Evolutionary conservation across 2,329 filamentous ascomycete species (phyloP).

Genomic region (Claviceps sorghi): DNA sequence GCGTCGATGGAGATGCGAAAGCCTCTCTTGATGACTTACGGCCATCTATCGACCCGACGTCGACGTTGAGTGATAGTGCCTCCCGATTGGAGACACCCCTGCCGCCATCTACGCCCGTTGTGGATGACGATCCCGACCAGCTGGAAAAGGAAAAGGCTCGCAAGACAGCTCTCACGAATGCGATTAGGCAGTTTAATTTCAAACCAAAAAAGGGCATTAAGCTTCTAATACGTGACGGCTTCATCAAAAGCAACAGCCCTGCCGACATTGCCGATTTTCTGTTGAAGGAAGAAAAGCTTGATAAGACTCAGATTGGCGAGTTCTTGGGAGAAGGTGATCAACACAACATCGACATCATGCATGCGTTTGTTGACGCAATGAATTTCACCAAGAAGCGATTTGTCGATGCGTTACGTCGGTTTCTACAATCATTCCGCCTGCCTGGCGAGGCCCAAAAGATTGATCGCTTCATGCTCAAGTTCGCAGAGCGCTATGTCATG

Average conservation of each 20-base stretch:
- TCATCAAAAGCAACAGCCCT: slow-evolving; percentile 66
- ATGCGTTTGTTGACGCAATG: slow-evolving; percentile 92
- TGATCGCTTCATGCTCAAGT: slow-evolving; percentile 98
- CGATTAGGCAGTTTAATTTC: slow-evolving; percentile 87
- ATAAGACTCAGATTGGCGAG: slow-evolving; percentile 87
- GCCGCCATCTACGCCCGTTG: slow-evolving; percentile 49
- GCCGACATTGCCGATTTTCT: slow-evolving; percentile 77
- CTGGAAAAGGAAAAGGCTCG: slow-evolving; percentile 89
- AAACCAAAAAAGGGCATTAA: slow-evolving; percentile 94
- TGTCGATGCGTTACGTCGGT: slow-evolving; percentile 79
- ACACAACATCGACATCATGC: slow-evolving; percentile 93
- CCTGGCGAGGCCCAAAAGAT: slow-evolving; percentile 98
- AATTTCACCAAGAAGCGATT: slow-evolving; percentile 85
- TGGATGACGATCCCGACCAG: slow-evolving; percentile 83
- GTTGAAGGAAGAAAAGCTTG: slow-evolving; percentile 63
- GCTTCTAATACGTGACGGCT: slow-evolving; percentile 65
- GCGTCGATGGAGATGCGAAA: slow-evolving; percentile 21
- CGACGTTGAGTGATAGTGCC: slow-evolving; percentile 41
- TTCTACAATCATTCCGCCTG: slow-evolving; percentile 85
- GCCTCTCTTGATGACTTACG: slow-evolving; percentile 34
- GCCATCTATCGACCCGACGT: slow-evolving; percentile 54
- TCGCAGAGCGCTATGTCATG: slow-evolving; percentile 86
- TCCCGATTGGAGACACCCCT: slow-evolving; percentile 46
- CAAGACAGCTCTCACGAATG: slow-evolving; percentile 84
- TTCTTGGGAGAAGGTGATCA: slow-evolving; percentile 88